A percentile compares a stretch with the other conserved stretches of the same genome.
These are phyloP conservation scores for Schrenkiella parvula DNA, from an alignment of 345 rosid species.

Conservation along the genomic window DNA sequence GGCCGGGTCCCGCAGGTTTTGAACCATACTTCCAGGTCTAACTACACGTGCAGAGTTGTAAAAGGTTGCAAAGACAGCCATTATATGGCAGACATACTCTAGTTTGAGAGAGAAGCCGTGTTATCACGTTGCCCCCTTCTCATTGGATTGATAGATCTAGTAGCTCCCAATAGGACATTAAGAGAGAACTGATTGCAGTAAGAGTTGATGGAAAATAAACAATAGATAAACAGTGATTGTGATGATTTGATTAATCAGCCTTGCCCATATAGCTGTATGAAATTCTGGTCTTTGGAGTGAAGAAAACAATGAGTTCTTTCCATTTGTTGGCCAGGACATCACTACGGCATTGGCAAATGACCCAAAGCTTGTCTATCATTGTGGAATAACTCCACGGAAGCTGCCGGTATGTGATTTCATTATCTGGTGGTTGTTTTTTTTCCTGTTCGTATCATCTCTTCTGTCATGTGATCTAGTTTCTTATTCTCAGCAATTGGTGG, in stretches of 20 bases:
- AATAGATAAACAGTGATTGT: background rate
- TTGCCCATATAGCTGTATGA: conserved; percentile 17
- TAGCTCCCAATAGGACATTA: background rate
- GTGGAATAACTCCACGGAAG: conserved; percentile 88
- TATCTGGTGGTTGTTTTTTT: background rate
- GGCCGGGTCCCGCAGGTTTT: too few relatives aligned
- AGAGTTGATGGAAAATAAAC: background rate
- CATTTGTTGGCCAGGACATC: conserved; percentile 56
- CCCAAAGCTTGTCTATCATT: conserved; percentile 86
- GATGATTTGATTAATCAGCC: background rate
- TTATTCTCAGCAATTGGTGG: conserved; percentile 82
- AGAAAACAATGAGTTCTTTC: conserved; percentile 7
- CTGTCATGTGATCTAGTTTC: conserved; percentile 19
- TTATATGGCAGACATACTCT: background rate
- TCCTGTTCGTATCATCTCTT: conserved; percentile 9
- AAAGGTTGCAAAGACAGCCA: too few relatives aligned
- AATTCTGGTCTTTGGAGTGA: conserved; percentile 5
- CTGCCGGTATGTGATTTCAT: conserved; percentile 64
- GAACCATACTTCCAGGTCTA: too few relatives aligned
- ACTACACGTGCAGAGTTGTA: too few relatives aligned
- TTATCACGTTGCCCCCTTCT: background rate
- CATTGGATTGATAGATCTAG: background rate
- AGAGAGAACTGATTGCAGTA: background rate
- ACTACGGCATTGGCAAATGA: conserved; percentile 69
- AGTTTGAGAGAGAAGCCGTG: conserved; percentile 3